Conservation (phyloP, 768 basidiomycete genomes). For the Suillus lakei region DNA sequence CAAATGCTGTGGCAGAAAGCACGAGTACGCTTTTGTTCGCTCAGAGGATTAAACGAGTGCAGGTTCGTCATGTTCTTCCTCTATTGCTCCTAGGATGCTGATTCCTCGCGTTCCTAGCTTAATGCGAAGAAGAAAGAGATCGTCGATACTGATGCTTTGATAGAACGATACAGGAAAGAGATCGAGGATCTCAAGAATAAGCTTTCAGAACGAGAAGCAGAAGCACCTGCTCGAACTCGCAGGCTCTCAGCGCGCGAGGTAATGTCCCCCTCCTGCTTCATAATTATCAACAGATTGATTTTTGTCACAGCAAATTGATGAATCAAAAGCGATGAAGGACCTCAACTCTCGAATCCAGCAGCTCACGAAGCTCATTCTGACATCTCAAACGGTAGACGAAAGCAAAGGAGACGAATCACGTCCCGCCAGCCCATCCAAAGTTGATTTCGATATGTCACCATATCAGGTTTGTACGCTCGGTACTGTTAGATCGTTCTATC, state of each 20-base stretch:
- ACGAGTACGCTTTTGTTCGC: constrained; percentile 92
- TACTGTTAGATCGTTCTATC: not conserved
- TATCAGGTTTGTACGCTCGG: constrained; percentile 60
- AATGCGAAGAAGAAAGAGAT: constrained; percentile 93
- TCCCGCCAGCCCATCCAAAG: constrained; percentile 82
- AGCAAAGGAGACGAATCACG: constrained; percentile 70
- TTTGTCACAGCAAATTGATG: constrained; percentile 71
- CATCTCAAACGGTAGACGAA: constrained; percentile 82
- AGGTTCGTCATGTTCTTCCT: constrained; percentile 42
- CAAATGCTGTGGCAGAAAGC: constrained; percentile 78
- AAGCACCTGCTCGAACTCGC: constrained; percentile 51
- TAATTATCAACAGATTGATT: not conserved
- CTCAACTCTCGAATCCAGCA: constrained; percentile 81
- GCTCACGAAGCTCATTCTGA: constrained; percentile 82
- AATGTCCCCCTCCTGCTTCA: constrained; percentile 4
- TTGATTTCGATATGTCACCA: constrained; percentile 89
- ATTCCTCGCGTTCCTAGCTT: constrained; percentile 33
- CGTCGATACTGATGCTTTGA: constrained; percentile 89
- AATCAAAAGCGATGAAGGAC: constrained; percentile 84
- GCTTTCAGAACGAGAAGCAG: constrained; percentile 71
- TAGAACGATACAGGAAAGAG: constrained; percentile 93
- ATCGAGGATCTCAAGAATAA: constrained; percentile 87
- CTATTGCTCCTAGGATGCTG: not conserved
- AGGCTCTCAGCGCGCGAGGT: constrained; percentile 53
- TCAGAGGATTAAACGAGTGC: constrained; percentile 87